Evolutionary conservation across 768 basidiomycete genomes (phyloP), one percentile per base, ranked within the genome.

Genomic region (Heimioporus sp.): DNA sequence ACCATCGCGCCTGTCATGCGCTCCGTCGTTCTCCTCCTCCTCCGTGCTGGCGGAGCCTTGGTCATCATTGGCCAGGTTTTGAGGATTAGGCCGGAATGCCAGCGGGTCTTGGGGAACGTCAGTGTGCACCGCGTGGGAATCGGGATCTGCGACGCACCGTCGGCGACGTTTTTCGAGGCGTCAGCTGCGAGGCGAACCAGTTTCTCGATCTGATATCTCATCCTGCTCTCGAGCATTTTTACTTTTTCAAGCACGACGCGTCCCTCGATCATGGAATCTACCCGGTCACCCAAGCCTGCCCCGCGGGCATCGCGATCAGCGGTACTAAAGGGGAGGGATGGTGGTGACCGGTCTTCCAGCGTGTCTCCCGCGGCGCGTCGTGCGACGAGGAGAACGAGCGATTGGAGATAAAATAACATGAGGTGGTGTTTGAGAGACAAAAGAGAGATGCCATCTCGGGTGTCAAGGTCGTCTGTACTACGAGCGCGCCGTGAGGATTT

Each of bases 141-240:
- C 24, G 35, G 16, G 16, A 8, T 13, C 40, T 6, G 32, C 3
- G 47, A 58, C 77, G 52, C 61, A 90, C 91, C 92, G 54, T 91
- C 83, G 6, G 75, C 69, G 13, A 75, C 69, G 32, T 73, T 65
- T 43, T 69, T 60, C 0, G 72, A 69, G 16, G 77, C 72, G 58
- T 89, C 85, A 51, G 86, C 82, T 1, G 92, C 87, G 6, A 90
- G 70, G 53, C 82, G 80, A 24, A 95, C 81, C 16, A 99, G 81
- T 66, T 98, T 98, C 59, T 98, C 93, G 61, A 99, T 92, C 67
- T 98, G 97, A 68, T 99, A 98, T 43, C 80, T 83, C 80, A 99
- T 88, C 63, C 90, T 85, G 48, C 77, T 76, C 69, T 98, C 95
- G 20, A 99, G 77, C 0, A 82, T 78, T 53, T 87, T 86, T 43